Conservation (phyloP, 2,329 filamentous ascomycete species). For the Colletotrichum sp. region DNA sequence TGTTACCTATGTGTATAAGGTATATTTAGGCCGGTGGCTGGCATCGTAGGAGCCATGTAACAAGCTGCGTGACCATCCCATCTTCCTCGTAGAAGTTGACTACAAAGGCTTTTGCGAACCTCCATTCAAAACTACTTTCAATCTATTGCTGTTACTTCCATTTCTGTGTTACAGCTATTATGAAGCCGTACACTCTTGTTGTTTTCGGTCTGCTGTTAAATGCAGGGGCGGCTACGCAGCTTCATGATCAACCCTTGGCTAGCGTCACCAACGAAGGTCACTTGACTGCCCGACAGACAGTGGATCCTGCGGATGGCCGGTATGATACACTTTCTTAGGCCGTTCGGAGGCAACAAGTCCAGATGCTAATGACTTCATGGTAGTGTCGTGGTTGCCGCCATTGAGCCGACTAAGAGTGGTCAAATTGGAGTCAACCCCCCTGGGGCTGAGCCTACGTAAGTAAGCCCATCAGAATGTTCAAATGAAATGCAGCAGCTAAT, state of each 20-base stretch:
- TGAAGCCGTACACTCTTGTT: background rate
- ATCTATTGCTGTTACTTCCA: background rate
- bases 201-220: background rate
- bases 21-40: too few species aligned
- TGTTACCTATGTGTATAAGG: too few species aligned
- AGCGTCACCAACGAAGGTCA: background rate
- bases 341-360: background rate
- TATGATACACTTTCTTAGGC: background rate
- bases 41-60: too few species aligned
- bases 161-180: background rate
- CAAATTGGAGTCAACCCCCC: background rate
- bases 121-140: background rate
- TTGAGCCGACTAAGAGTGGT: background rate
- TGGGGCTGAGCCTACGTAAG: background rate
- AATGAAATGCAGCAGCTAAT: background rate
- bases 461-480: background rate
- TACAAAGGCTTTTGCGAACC: background rate
- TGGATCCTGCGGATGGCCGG: background rate
- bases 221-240: background rate
- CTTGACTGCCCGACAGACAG: background rate
- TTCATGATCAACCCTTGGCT: background rate
- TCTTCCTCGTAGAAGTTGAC: background rate
- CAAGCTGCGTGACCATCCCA: background rate
- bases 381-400: background rate
- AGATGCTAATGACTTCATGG: background rate